These are phyloP conservation scores for Suaeda aralocaspica DNA, from an alignment of 148 eudicot genomes.

Conservation along the genomic window DNA sequence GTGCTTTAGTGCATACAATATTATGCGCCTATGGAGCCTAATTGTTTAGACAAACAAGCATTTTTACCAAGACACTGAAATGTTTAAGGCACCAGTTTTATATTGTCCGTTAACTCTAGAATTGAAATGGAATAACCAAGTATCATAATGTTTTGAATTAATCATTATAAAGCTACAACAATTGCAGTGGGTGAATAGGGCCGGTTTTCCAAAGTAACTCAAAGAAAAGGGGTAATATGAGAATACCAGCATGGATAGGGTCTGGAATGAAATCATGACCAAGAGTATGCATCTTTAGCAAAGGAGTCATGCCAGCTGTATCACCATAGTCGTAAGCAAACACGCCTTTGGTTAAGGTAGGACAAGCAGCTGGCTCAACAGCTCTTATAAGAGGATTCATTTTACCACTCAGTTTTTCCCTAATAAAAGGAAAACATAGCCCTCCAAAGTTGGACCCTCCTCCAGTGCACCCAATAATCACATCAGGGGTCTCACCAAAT, in stretches of 20 bases:
- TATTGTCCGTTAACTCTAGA: background rate
- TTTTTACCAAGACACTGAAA: background rate
- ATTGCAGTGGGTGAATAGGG: background rate
- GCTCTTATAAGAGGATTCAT: constrained; percentile 82
- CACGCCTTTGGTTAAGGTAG: constrained; percentile 85
- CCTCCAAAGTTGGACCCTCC: constrained; percentile 96
- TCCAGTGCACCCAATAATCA: constrained; percentile 94
- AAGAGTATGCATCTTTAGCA: constrained; percentile 98
- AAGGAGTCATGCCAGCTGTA: constrained; percentile 91
- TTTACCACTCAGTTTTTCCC: constrained; percentile 80
- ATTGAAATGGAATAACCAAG: background rate
- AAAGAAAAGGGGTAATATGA: background rate
- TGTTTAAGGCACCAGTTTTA: background rate
- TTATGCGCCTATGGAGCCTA: background rate
- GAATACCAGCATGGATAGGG: constrained; percentile 90
- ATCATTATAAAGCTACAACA: background rate
- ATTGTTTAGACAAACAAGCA: background rate
- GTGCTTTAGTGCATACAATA: background rate
- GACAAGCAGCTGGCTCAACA: constrained; percentile 92
- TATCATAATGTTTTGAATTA: background rate
- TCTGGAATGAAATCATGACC: constrained; percentile 97
- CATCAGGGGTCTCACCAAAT: constrained; percentile 81
- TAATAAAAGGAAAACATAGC: constrained; percentile 77
- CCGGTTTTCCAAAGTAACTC: background rate
- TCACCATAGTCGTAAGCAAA: constrained; percentile 94